phyloP scores from a whole-genome alignment of 495 filamentous ascomycete genomes.

The Aeminium ludgeri region DNA sequence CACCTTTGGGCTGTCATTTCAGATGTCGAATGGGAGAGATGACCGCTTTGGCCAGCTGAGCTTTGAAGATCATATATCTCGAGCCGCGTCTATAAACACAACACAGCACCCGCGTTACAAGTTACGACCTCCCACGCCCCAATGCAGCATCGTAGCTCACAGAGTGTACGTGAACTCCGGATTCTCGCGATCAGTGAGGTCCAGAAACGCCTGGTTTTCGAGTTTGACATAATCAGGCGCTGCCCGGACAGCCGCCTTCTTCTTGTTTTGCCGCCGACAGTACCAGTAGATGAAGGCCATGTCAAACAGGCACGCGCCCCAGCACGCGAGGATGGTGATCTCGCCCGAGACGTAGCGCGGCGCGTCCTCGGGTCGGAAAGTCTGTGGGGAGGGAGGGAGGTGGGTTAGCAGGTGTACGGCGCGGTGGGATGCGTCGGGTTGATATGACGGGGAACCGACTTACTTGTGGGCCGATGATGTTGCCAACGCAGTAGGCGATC shows the following conservation, averaged over 20 bases:
- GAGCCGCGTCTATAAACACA: no score
- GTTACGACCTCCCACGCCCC: no score
- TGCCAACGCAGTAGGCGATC: constrained; percentile 27
- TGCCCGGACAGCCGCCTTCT: constrained; percentile 38
- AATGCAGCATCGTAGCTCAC: no score
- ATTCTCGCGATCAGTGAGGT: constrained; percentile 41
- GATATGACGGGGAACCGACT: constrained; percentile 3
- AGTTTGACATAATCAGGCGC: constrained; percentile 43
- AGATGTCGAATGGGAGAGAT: no score
- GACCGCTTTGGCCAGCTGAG: no score
- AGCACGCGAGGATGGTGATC: constrained; percentile 51
- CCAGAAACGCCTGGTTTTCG: constrained; percentile 48
- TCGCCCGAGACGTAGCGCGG: constrained; percentile 50
- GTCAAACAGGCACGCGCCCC: constrained; percentile 36
- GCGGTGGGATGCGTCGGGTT: constrained; percentile 15
- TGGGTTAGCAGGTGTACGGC: neutral
- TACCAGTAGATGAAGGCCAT: constrained; percentile 46
- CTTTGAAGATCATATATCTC: no score
- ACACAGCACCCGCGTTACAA: no score
- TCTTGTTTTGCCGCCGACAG: constrained; percentile 41
- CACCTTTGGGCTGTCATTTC: no score
- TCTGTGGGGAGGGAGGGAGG: constrained; percentile 31
- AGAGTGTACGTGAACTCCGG: constrained; percentile 26
- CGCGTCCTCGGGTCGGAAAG: constrained; percentile 41
- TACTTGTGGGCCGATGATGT: constrained; percentile 27